phyloP scores from a whole-genome alignment of 495 filamentous ascomycete species.

The Trypethelium eluteriae region DNA sequence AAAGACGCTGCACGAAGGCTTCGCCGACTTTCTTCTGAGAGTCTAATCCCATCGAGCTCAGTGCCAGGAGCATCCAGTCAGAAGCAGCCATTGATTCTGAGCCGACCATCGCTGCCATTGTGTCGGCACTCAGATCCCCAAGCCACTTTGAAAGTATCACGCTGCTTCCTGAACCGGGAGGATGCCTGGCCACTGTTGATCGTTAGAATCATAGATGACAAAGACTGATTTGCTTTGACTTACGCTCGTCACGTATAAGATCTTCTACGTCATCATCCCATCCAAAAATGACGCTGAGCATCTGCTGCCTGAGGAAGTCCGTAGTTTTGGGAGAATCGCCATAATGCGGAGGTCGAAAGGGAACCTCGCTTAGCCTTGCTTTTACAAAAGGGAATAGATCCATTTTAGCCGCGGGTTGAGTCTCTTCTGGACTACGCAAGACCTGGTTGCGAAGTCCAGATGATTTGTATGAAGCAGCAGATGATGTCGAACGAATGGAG shows the following conservation, averaged over 20 bases:
- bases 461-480: constrained; percentile 54
- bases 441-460: constrained; percentile 80
- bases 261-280: constrained; percentile 82
- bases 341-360: constrained; percentile 59
- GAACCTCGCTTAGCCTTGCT: constrained; percentile 68
- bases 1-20: constrained; percentile 81
- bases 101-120: constrained; percentile 64
- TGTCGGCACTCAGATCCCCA: constrained; percentile 72
- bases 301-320: constrained; percentile 79
- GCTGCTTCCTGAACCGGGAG: constrained; percentile 60
- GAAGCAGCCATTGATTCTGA: constrained; percentile 77
- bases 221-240: constrained; percentile 27
- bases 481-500: constrained; percentile 59
- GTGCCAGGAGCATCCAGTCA: constrained; percentile 94
- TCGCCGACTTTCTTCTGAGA: constrained; percentile 86
- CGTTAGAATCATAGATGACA: constrained; percentile 16
- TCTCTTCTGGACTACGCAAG: constrained; percentile 52
- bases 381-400: constrained; percentile 66
- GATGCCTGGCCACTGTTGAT: constrained; percentile 56
- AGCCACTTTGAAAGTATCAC: constrained; percentile 88
- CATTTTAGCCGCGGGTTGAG: constrained; percentile 44
- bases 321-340: constrained; percentile 63
- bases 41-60: constrained; percentile 74
- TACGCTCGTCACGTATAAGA: constrained; percentile 76
- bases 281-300: constrained; percentile 91